Evolutionary conservation across 2,329 filamentous ascomycete species (phyloP), one percentile per base, ranked within the genome.

Genomic region (Diaporthe citri): DNA sequence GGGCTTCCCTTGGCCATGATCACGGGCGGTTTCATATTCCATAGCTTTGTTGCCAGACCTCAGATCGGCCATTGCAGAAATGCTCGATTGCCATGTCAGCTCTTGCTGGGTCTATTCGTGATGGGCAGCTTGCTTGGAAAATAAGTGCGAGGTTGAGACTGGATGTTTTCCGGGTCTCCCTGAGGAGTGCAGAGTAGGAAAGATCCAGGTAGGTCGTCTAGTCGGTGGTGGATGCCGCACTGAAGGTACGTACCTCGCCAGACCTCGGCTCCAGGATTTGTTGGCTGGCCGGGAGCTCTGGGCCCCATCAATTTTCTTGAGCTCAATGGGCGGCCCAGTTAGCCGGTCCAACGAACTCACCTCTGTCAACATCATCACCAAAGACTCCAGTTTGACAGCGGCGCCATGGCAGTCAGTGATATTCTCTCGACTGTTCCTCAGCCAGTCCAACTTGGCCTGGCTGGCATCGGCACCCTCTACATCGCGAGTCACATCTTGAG

Each of bases 391-490:
- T 39, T 36, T 31, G 41, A 72, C 31, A 64, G 46, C n/a, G 41
- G n/a, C 71, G 55, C 13, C 46, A 72, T 72, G 71, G 64, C 64
- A 55, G 64, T 85, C 25, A 78, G 79, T 34, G 78, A 84, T 10
- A 72, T 81, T n/a, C 78, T 86, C 77, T 82, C 76, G 41, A 78
- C 81, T 13, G 79, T 90, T 46, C 89, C 89, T 46, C 85, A 85
- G 77, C 78, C 82, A 41, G 83, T 86, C 22, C 85, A 87, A 76
- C 85, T 86, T 80, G 85, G 84, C 28, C 81, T 91, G 64, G 87
- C 88, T 66, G 87, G 84, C 48, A 77, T 92, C 70, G 93, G 93
- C 66, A 89, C 89, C 72, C 82, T 93, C 62, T 90, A 88, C 78
- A 78, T 94, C 60, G 86, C 86, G 76, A 87, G 83, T 77, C 91